Evolutionary conservation across 129 eudicot species (phyloP), one percentile per base, ranked within the genome.

Genomic region (Rutidosis leptorrhynchoides): DNA sequence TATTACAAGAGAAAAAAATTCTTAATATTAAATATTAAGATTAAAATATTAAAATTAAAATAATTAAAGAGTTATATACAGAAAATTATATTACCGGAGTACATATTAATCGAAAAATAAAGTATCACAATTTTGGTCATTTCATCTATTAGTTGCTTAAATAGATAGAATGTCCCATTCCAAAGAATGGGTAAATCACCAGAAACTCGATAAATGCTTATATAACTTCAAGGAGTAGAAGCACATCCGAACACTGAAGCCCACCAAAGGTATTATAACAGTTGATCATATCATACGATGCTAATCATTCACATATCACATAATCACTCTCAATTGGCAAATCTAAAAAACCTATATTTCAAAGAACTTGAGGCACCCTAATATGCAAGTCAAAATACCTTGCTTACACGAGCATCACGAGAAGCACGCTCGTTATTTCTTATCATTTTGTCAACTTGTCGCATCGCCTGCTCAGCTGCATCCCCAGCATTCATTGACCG

Each of bases 401-500:
- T 86, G 76, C 4, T 78, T 37, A 65, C 64, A 54, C 88, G 83
- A 58, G 84, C 77, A 62, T 79, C 87, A n/a, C 95, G 98, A 40
- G 83, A 74, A 69, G 81, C 84, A 40, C 95, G 98, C 72, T 83
- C 98, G 26, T 66, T 79, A 51, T 72, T 79, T 74, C 78, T 94
- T 64, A 86, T 55, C 79, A 89, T 82, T 79, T 94, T 94, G 59
- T 94, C 99, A 64, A 86, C 83, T 56, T 89, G 97, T 23, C 99
- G 81, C 49, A 89, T 45, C 69, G 71, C 90, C 72, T 94, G 99
- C 77, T 94, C 99, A 73, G 93, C 99, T 26, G 97, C 99, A 64
- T 93, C 98, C 26, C 95, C 98, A 52, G 96, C 96, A 78, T 86
- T 89, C 95, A 93, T 86, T 72, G 78, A 77, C 21, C 90, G 77